Base-by-base conservation (phyloP, 768 basidiomycete genomes). In the Crucibulum laeve region DNA sequence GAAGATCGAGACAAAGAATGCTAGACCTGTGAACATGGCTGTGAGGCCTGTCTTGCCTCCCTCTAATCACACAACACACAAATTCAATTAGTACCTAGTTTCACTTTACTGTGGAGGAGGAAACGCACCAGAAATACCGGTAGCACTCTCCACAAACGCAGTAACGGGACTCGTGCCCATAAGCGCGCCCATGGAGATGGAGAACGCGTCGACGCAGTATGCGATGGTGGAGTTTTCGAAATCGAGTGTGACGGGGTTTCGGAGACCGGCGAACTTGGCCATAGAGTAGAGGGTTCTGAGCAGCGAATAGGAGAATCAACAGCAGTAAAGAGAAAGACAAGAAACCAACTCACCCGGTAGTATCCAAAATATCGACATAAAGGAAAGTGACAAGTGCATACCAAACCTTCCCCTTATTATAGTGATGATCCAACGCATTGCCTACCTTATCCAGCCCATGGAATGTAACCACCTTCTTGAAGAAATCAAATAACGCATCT, bases 221-320 rank as follows among this genome's bases (percentile, higher is more conserved):
- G 88, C 88, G 47, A 86, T 69, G 10, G 82, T 87, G 14, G 84
- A 87, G 49, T 81, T 79, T 64, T 93, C 90, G 52, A 93, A 93
- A 59, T 93, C 90, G 44, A 90, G 69, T 19, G 89, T 91, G 11
- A 87, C 77, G 1, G 84, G 84, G 56, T 91, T 84, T 37, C 87
- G 87, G 1, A 93, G 74, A n/a, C 87, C 87, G 4, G 90, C 88
- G 49, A 91, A 91, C 59, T 87, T 90, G 42, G 88, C 87, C 90
- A 93, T 91, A 28, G 90, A 85, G 59, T 91, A 91, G 3, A 93
- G 68, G 6, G 90, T 91, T 56, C 90, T 84, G 67, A 71, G 65
- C 61, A n/a, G n/a, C n/a, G n/a, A 18, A 35, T 24, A 42, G 25
- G 44, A 37, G 42, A 11, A 44, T 32, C 15, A 25, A 40, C 25